phyloP scores from a whole-genome alignment of 2,329 filamentous ascomycete genomes.

The Monosporascus sp. region DNA sequence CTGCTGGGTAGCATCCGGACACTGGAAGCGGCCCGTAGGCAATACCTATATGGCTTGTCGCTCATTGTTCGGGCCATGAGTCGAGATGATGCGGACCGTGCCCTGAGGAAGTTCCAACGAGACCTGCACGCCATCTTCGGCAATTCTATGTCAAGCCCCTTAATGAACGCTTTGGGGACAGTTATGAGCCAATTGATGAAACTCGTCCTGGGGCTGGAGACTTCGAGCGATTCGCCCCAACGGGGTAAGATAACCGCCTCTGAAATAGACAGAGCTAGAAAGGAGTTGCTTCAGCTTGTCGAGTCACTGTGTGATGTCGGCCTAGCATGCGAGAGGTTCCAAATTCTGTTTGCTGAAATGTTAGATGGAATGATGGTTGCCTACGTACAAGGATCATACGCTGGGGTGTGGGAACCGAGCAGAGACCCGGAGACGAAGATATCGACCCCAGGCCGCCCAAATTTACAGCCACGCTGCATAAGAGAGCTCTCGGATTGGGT shows the following conservation, averaged over 20 bases:
- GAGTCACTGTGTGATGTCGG: conserved; percentile 59
- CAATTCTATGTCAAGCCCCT: conserved; percentile 52
- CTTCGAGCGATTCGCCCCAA: conserved; percentile 1
- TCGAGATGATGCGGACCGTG: conserved; percentile 30
- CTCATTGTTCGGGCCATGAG: conserved; percentile 45
- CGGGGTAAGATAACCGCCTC: conserved; percentile 18
- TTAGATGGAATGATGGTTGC: conserved; percentile 62
- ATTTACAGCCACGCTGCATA: conserved; percentile 49
- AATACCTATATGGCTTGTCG: conserved; percentile 51
- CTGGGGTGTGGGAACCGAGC: conserved; percentile 54
- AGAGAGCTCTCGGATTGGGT: conserved; percentile 61
- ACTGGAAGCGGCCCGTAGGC: conserved; percentile 53
- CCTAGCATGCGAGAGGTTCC: conserved; percentile 62
- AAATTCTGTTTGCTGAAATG: conserved; percentile 66
- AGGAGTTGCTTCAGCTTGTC: conserved; percentile 51
- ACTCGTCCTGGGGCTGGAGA: conserved; percentile 39
- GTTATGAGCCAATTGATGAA: conserved; percentile 51
- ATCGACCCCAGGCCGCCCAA: conserved; percentile 21
- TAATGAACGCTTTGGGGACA: conserved; percentile 48
- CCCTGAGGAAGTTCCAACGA: conserved; percentile 47
- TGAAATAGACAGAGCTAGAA: conserved; percentile 34
- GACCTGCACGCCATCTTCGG: conserved; percentile 62
- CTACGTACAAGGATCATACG: conserved; percentile 57
- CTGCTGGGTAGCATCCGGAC: conserved; percentile 50
- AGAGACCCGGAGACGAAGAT: conserved; percentile 17